Evolutionary conservation across 768 basidiomycete species (phyloP).

Genomic region (Mycena chlorophos): DNA sequence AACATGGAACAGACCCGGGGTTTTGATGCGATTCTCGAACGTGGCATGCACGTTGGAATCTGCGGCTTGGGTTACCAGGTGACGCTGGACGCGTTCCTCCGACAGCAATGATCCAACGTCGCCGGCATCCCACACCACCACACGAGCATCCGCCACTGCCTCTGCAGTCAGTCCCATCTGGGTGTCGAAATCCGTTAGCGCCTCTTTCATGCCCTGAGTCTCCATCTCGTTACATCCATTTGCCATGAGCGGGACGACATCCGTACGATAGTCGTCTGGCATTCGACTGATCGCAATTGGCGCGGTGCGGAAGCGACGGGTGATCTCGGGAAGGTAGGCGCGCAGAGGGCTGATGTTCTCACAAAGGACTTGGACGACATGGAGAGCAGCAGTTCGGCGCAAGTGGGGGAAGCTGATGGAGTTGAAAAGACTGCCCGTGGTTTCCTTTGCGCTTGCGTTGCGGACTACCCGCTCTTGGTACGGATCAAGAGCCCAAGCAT

Average conservation of each 20-base stretch:
- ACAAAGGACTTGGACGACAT: neutral
- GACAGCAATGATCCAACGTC: slow-evolving; percentile 2
- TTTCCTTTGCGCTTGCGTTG: no score
- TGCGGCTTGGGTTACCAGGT: neutral
- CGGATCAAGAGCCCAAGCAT: no score
- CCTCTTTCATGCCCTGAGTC: slow-evolving; percentile 3
- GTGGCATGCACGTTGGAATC: neutral
- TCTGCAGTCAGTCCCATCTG: slow-evolving; percentile 2
- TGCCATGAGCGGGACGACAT: neutral
- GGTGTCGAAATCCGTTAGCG: neutral
- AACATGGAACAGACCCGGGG: neutral
- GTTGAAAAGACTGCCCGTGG: neutral
- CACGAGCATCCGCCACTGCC: neutral
- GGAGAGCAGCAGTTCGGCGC: neutral
- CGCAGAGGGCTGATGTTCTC: neutral
- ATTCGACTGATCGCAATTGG: neutral
- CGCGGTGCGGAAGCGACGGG: neutral
- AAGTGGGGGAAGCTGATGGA: neutral
- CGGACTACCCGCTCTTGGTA: no score
- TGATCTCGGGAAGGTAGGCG: neutral
- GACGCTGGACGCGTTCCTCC: neutral
- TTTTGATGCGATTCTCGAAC: slow-evolving; percentile 2
- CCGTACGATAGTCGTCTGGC: neutral
- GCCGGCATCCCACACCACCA: slow-evolving; percentile 1
- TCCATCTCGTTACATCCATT: slow-evolving; percentile 5